Base-by-base conservation (phyloP, 371 early-diverging fungal species). In the Haplosporangium sp. region DNA sequence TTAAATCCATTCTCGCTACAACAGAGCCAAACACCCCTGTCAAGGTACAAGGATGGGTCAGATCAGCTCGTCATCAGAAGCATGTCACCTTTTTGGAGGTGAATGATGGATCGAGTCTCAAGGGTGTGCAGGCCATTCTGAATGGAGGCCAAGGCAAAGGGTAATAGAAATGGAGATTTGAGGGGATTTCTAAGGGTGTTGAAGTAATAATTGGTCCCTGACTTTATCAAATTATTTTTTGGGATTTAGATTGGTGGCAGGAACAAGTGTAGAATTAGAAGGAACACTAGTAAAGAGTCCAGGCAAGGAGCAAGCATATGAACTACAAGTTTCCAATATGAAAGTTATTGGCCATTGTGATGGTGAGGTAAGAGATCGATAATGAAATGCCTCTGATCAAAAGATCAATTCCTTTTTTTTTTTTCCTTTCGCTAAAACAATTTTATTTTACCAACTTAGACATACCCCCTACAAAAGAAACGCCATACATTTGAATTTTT, bases 391-490 rank as follows among this genome's bases (percentile, higher is more conserved):
- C 8, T 45, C 37, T 2, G 17, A 39, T 27, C 27, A 27, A n/a
- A 10, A 13, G 4, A 17, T n/a, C 62, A 27, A 1, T 27, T 27
- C 27, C 27, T 27, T 27, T 62, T 44, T 44, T 35, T 45, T 34
- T 39, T 42, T 61, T 61, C 15, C 50, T 50, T 60, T 11, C 27
- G 27, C 27, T 27, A 27, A 27, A 27, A 27, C 27, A 27, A 27
- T 27, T 27, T 27, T 27, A 27, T 27, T 27, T 27, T 27, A 27
- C 27, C 27, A 27, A 27, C 27, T 27, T 76, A 93, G 92, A 82
- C 87, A 13, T 97, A 96, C 67, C 97, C 97, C 2, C 83, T 97
- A 56, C 96, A 96, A 85, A 96, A 96, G 87, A 95, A 95, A 69
- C 86, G 89, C 27, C 94, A 95, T 69, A 84, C 92, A 0, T 81